Base-by-base conservation (phyloP, 805 yeast genomes). In the Candida germanica region DNA sequence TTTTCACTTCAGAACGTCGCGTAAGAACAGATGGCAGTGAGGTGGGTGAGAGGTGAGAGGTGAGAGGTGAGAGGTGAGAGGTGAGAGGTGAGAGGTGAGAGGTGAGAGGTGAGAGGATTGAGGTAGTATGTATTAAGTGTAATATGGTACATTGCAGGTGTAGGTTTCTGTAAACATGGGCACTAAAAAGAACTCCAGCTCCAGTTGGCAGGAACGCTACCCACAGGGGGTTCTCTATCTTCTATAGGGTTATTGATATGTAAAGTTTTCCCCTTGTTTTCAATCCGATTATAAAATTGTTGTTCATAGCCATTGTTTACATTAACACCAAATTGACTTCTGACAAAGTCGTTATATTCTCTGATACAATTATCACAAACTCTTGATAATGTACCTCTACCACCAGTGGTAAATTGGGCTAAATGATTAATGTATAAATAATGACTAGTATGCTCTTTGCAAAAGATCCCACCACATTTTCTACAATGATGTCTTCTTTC, bases 401-500 rank as follows among this genome's bases (percentile, higher is more conserved):
- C 80, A 14, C 82, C 87, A 36, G 82, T 76, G 48, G 79, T 72
- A 45, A 79, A 79, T 45, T 77, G 77, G 23, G 93, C 77, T 59
- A 75, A 56, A 50, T 71, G 64, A 53, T 79, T 66, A 52, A 77
- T 66, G 60, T 79, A 69, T 44, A 76, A 55, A 63, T 65, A 65
- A 49, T 77, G 80, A 6, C 73, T 63, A 3, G 80, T 71, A 57
- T 86, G 89, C 42, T 73, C 77, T 22, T 78, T 76, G 57, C 95
- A 85, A 51, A 77, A 85, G 14, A 85, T 75, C 26, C 83, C 87
- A 24, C 95, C 95, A 58, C 95, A 85, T 54, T 81, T 80, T 36
- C 95, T 74, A 55, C 95, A 85, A 63, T 85, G 95, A 53, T 85
- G 95, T 44, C 80, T 72, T 49, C 89, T 75, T 56, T 75, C 96